phyloP scores from a whole-genome alignment of 192 early-diverging fungal genomes.

The Gonapodya prolifera region DNA sequence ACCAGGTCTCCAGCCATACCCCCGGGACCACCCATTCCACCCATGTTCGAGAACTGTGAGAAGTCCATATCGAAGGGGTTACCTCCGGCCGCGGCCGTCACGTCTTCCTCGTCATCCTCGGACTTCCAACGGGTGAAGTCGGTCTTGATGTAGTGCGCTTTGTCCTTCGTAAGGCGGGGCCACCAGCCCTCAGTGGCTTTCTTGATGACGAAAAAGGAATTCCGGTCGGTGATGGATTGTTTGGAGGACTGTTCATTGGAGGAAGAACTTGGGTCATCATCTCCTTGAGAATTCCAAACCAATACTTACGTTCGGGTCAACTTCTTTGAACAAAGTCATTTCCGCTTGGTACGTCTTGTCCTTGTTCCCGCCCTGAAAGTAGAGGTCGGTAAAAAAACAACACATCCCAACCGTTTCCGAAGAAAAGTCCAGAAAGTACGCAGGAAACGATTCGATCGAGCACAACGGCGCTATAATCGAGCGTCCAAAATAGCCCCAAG shows the following conservation, averaged over 20 bases:
- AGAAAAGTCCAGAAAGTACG: neutral
- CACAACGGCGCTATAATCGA: no score
- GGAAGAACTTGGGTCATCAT: neutral
- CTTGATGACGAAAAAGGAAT: conserved; percentile 50
- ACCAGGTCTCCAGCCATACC: neutral
- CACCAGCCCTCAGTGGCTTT: conserved; percentile 66
- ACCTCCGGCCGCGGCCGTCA: conserved; percentile 15
- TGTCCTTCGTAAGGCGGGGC: conserved; percentile 67
- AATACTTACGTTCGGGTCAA: conserved; percentile 54
- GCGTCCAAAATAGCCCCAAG: no score
- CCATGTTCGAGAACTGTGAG: conserved; percentile 1
- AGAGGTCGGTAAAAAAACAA: conserved; percentile 24
- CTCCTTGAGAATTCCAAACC: neutral
- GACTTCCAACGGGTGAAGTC: conserved; percentile 87
- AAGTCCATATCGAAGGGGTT: conserved; percentile 8
- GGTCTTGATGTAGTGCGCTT: conserved; percentile 67
- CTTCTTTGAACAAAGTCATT: conserved; percentile 56
- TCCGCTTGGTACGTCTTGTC: conserved; percentile 58
- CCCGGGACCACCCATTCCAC: neutral
- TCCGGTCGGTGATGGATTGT: conserved; percentile 49
- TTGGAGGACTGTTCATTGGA: conserved; percentile 36
- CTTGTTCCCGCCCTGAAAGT: conserved; percentile 47
- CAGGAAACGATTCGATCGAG: neutral
- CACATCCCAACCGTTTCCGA: no score
- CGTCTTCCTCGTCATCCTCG: conserved; percentile 86